Percentiles rank a stretch among this genome's conserved stretches.
phyloP scores from a whole-genome alignment of 1,284 basidiomycete genomes.

The Inonotus obliquus region DNA sequence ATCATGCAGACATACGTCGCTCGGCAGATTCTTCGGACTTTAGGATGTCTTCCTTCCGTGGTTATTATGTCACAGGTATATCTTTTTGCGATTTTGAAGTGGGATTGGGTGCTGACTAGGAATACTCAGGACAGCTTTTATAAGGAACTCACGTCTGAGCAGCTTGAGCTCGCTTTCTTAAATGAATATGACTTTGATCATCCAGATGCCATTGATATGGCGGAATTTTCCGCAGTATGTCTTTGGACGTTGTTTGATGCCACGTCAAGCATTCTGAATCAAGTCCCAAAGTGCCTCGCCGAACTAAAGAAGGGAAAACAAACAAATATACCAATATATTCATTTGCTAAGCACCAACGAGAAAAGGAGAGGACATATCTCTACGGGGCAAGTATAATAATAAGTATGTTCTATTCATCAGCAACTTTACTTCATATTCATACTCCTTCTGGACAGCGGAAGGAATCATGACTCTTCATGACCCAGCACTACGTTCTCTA shows the following conservation, averaged over 20 bases:
- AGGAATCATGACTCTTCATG: conserved; percentile 89
- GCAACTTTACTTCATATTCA: not conserved
- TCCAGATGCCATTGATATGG: conserved; percentile 90
- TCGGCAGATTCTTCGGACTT: conserved; percentile 73
- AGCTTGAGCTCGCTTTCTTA: conserved; percentile 78
- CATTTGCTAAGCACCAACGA: conserved; percentile 89
- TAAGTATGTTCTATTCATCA: conserved; percentile 45
- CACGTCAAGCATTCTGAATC: not conserved
- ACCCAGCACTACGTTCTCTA: conserved; percentile 69
- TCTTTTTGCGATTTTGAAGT: not conserved
- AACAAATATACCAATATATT: conserved; percentile 89
- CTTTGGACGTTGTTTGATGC: not conserved
- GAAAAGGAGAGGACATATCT: conserved; percentile 84
- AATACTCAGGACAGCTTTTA: conserved; percentile 86
- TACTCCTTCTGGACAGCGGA: conserved; percentile 53
- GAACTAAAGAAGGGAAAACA: conserved; percentile 83
- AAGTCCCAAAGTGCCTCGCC: conserved; percentile 60
- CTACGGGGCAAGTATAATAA: conserved; percentile 94
- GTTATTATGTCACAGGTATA: conserved; percentile 81
- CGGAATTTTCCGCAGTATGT: conserved; percentile 74
- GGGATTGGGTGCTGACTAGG: not conserved
- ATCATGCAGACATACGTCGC: conserved; percentile 81
- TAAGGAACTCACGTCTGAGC: conserved; percentile 72
- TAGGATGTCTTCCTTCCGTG: conserved; percentile 84
- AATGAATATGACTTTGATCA: conserved; percentile 91